Evolutionary conservation across 2,329 filamentous ascomycete genomes (phyloP).

Genomic region (Thielaviopsis musarum): DNA sequence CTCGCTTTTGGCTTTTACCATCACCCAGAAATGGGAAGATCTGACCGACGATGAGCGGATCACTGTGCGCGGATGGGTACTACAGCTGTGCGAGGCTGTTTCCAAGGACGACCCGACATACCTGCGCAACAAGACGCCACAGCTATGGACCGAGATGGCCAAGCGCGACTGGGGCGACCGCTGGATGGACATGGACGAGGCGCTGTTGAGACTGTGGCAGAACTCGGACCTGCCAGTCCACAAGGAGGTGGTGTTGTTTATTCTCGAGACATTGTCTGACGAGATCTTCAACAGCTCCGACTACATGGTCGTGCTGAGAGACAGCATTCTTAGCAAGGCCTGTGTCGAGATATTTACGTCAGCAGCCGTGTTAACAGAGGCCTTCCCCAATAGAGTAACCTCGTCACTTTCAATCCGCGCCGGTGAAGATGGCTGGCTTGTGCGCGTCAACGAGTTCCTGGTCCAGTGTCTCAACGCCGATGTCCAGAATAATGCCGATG

Average conservation of each 20-base stretch:
- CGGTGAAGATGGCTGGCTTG: constrained; percentile 76
- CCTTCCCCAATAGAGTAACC: constrained; percentile 56
- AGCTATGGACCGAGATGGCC: constrained; percentile 87
- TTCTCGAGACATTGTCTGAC: constrained; percentile 83
- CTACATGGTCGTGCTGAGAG: constrained; percentile 64
- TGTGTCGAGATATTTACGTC: constrained; percentile 92
- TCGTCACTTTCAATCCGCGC: constrained; percentile 49
- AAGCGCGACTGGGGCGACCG: constrained; percentile 85
- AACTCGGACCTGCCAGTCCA: constrained; percentile 41
- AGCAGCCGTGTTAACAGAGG: constrained; percentile 52
- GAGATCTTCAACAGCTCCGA: constrained; percentile 90
- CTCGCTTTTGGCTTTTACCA: constrained; percentile 75
- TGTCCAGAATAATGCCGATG: constrained; percentile 45
- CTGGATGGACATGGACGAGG: constrained; percentile 87
- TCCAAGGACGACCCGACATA: constrained; percentile 60
- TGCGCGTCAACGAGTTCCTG: constrained; percentile 58
- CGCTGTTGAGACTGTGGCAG: constrained; percentile 73
- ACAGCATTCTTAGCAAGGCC: constrained; percentile 69
- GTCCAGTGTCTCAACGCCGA: constrained; percentile 53
- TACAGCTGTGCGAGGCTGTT: constrained; percentile 59
- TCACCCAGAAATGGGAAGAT: constrained; percentile 69
- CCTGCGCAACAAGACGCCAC: constrained; percentile 81
- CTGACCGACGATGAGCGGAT: constrained; percentile 52
- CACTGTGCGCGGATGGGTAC: constrained; percentile 57
- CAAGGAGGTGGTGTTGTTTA: constrained; percentile 74